phyloP scores from a whole-genome alignment of 495 filamentous ascomycete genomes.

The Penicillium coffeae region DNA sequence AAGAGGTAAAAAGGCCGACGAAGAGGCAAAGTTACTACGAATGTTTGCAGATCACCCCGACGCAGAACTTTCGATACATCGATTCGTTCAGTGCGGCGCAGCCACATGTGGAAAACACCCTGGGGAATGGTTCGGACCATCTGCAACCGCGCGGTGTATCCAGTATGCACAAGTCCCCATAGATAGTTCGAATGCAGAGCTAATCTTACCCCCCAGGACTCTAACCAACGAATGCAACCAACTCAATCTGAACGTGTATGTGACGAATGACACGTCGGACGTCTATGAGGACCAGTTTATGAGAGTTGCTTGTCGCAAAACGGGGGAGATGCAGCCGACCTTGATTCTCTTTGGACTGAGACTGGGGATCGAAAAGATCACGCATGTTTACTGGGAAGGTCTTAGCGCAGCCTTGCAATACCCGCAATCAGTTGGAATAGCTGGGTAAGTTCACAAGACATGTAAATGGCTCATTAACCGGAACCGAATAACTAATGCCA shows the following conservation, averaged over 20 bases:
- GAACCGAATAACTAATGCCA: slow-evolving; percentile 2
- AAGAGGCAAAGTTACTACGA: slow-evolving; percentile 71
- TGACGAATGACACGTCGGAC: slow-evolving; percentile 83
- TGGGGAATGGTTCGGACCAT: slow-evolving; percentile 99
- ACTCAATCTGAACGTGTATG: slow-evolving; percentile 71
- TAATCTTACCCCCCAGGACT: slow-evolving; percentile 51
- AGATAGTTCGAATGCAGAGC: not conserved
- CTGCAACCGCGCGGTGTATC: slow-evolving; percentile 92
- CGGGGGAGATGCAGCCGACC: slow-evolving; percentile 69
- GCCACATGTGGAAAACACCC: slow-evolving; percentile 88
- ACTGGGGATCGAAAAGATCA: slow-evolving; percentile 90
- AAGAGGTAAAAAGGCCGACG: slow-evolving; percentile 48
- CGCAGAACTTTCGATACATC: slow-evolving; percentile 92
- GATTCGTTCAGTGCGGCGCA: slow-evolving; percentile 86
- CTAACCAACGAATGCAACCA: slow-evolving; percentile 58
- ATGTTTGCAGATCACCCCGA: slow-evolving; percentile 84
- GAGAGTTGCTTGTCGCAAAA: slow-evolving; percentile 62
- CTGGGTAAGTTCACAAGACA: slow-evolving; percentile 61
- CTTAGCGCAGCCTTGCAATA: slow-evolving; percentile 77
- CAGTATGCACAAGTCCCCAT: slow-evolving; percentile 58
- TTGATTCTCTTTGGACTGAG: slow-evolving; percentile 84
- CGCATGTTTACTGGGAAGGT: slow-evolving; percentile 86
- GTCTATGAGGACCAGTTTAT: slow-evolving; percentile 89
- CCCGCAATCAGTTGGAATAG: slow-evolving; percentile 89
- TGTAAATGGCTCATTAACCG: not conserved